Base-by-base conservation (phyloP, 305 asterid genomes). In the Andrographis paniculata region DNA sequence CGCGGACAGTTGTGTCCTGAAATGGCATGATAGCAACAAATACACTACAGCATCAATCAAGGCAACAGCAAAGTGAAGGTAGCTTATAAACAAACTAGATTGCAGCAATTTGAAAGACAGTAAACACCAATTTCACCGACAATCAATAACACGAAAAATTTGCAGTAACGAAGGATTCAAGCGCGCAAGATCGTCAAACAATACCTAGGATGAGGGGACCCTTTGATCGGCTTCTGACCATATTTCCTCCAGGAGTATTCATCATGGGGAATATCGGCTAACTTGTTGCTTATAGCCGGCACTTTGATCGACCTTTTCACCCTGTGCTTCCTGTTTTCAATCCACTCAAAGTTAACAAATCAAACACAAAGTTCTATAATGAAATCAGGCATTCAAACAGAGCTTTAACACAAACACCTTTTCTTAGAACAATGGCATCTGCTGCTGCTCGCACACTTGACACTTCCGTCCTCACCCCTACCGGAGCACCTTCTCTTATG, bases 381-480 rank as follows among this genome's bases (percentile, higher is more conserved):
- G 4, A 37, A 13, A 13, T 17, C 5, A 37, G 4, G 4, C 3
- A 14, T 3, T 1, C 16, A 37, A 14, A n/a, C 17, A 37, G 3
- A 13, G 17, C 7, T 2, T 2, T 13, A 13, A 37, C 14, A 14
- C 42, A 37, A 37, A 4, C 16, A 79, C 94, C 96, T 83, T 71
- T 87, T 82, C 77, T 87, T 87, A 1, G 89, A 74, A 67, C 94
- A 87, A 55, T 84, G 94, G 66, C 94, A 87, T 55, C 84, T 63
- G 14, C 84, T n/a, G 42, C 67, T 73, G 33, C 77, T 75, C 15
- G 86, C 80, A 57, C 94, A 86, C 68, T 82, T 80, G 50, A 69
- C 79, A 54, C 80, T 85, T 20, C 87, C 93, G 23, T 77, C 94
- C 47, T 79, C 95, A 30, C 85, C 91, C 59, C 74, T 69, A 4